Evolutionary conservation across 225 moss, liverwort and hornwort species (phyloP).

Genomic region (Pleurozium schreberi): DNA sequence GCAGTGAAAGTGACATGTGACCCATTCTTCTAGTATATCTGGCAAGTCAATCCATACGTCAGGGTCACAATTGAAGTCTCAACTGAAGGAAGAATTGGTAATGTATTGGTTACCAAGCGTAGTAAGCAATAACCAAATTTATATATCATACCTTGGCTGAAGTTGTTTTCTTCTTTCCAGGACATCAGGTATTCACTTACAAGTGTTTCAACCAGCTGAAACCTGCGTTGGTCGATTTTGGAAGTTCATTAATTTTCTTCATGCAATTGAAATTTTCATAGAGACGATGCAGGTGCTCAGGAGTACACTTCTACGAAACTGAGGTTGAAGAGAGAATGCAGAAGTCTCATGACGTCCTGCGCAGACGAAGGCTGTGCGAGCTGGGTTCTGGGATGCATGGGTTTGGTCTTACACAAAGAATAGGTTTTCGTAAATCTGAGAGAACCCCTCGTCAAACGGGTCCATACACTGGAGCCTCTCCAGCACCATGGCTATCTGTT

Average conservation of each 20-base stretch:
- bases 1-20: constrained; percentile 32
- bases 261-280: background rate
- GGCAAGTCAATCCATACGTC: background rate
- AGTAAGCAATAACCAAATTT: background rate
- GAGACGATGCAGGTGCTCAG: background rate
- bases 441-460: constrained; percentile 39
- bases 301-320: background rate
- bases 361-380: background rate
- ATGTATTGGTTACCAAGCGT: background rate
- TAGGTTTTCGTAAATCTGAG: constrained; percentile 27
- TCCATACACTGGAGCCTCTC: constrained; percentile 43
- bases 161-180: constrained; percentile 23
- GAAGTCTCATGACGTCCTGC: background rate
- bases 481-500: constrained; percentile 20
- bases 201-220: constrained; percentile 33
- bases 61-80: background rate
- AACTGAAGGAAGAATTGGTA: background rate
- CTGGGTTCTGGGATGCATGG: background rate
- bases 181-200: background rate
- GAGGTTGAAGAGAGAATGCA: background rate
- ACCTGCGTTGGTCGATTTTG: constrained; percentile 14
- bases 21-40: constrained; percentile 41
- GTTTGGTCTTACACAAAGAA: constrained; percentile 27
- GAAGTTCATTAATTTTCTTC: background rate
- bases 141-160: constrained; percentile 4